Evolutionary conservation across 805 yeast genomes (phyloP), one percentile per base, ranked within the genome.

Genomic region (Naumovozyma baii): DNA sequence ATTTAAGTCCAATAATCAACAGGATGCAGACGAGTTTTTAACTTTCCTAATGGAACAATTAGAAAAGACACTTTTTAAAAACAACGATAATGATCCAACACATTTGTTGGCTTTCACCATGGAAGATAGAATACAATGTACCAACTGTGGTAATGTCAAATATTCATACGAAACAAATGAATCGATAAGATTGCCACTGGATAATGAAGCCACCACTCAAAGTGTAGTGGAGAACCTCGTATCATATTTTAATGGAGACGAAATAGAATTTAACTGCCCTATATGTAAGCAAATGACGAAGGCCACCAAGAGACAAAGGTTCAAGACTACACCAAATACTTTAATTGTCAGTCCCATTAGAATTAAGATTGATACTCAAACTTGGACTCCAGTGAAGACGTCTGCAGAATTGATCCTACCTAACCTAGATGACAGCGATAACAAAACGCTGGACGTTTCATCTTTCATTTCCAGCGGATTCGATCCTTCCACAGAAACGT

Each of bases 1-100:
- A 53, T 92, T 92, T 51, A 69, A 79, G 34, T 79, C 95, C 0
- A 83, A 80, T 70, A 76, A 78, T 49, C 99, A 92, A 57, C 98
- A 92, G 59, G 99, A 92, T 65, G 92, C 97, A 0, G 83, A 79
- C 66, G 98, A 92, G 59, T 92, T 87, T 55, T 73, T 87, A 61
- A 62, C 75, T 4, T 82, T 78, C 55, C 59, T 90, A 7, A 53
- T 79, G 20, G 82, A 80, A 40, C 71, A 74, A 45, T 59, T 87
- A 19, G 88, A 82, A 45, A 56, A 58, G 4, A 58, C 66, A 36
- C 62, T 72, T 46, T 61, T 66, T 25, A 45, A 53, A 4, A 29
- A 8, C 12, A 33, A 47, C 18, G n/a, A 50, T 2, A 42, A 32
- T 37, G 64, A 65, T 19, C 78, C 85, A 1, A 72, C 76, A 41